A percentile compares a stretch with the other conserved stretches of the same genome.
These are phyloP conservation scores for Quercus lobata DNA, from an alignment of 331 rosid species.

Conservation along the genomic window DNA sequence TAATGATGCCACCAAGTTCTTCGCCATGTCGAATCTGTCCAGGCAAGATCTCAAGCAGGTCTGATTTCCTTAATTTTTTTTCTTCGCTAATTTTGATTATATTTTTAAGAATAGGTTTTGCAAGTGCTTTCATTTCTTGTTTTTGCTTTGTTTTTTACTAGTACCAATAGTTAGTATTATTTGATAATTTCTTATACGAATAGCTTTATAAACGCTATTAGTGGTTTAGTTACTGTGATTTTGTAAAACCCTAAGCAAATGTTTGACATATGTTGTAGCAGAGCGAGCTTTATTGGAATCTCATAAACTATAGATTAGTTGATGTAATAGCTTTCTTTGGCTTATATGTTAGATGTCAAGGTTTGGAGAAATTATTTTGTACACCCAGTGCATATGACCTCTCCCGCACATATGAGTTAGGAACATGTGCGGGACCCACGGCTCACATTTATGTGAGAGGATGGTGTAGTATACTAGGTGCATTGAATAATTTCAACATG, in stretches of 20 bases:
- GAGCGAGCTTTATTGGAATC: neutral
- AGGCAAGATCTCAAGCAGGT: conserved; percentile 91
- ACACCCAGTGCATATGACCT: too few relatives aligned
- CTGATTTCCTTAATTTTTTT: neutral
- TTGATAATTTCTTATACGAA: too few relatives aligned
- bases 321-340: neutral
- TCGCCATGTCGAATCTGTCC: conserved; percentile 69
- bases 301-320: neutral
- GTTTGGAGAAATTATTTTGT: neutral
- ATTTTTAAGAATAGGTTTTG: neutral
- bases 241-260: too few relatives aligned
- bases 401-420: too few relatives aligned
- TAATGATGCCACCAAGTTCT: conserved; percentile 70
- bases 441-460: too few relatives aligned
- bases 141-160: too few relatives aligned
- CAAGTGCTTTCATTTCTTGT: neutral
- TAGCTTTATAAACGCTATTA: too few relatives aligned
- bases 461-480: too few relatives aligned
- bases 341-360: neutral
- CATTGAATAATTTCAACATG: too few relatives aligned
- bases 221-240: too few relatives aligned
- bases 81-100: neutral
- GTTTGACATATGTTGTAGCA: neutral
- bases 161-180: too few relatives aligned
- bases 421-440: too few relatives aligned